A percentile compares a stretch with the other conserved stretches of the same genome.
Evolutionary conservation across 1,284 basidiomycete genomes (phyloP).

Genomic region (Ustilago curta): DNA sequence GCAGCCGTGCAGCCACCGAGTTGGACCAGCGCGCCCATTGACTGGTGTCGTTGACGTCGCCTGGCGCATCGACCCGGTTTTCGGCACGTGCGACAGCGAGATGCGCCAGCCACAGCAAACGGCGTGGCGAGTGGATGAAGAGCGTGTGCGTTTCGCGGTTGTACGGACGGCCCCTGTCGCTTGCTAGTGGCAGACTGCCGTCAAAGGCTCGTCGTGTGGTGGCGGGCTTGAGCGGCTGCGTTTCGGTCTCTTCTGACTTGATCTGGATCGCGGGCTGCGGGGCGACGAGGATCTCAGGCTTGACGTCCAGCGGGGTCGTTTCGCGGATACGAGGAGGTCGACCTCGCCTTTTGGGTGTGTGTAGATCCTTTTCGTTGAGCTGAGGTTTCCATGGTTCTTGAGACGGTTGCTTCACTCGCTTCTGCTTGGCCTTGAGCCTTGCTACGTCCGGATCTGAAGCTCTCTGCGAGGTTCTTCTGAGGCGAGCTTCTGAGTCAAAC

Average conservation of each 20-base stretch:
- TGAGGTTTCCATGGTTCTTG: constrained; percentile 9
- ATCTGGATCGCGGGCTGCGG: neutral
- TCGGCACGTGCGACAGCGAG: constrained; percentile 12
- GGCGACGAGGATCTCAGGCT: neutral
- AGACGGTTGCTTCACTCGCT: constrained; percentile 5
- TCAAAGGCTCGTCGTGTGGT: neutral
- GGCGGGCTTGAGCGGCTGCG: too few relatives aligned
- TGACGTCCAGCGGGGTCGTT: constrained; percentile 1
- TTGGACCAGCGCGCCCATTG: constrained; percentile 29
- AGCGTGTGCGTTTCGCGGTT: constrained; percentile 33
- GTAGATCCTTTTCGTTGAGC: constrained; percentile 11
- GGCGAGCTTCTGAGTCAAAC: constrained; percentile 1
- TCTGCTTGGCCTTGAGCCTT: neutral
- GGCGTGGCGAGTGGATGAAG: constrained; percentile 22
- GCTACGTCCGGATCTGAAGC: neutral
- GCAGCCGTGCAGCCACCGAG: constrained; percentile 16
- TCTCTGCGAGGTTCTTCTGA: neutral
- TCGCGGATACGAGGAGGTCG: constrained; percentile 16
- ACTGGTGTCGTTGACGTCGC: neutral
- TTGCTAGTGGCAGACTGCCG: constrained; percentile 12
- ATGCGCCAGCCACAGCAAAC: constrained; percentile 25
- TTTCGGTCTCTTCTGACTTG: constrained; percentile 13
- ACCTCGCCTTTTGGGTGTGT: constrained; percentile 12
- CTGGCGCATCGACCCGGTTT: neutral
- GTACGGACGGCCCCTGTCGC: constrained; percentile 10